phyloP scores from a whole-genome alignment of 2,329 filamentous ascomycete genomes.

The Diaporthe ilicicola region DNA sequence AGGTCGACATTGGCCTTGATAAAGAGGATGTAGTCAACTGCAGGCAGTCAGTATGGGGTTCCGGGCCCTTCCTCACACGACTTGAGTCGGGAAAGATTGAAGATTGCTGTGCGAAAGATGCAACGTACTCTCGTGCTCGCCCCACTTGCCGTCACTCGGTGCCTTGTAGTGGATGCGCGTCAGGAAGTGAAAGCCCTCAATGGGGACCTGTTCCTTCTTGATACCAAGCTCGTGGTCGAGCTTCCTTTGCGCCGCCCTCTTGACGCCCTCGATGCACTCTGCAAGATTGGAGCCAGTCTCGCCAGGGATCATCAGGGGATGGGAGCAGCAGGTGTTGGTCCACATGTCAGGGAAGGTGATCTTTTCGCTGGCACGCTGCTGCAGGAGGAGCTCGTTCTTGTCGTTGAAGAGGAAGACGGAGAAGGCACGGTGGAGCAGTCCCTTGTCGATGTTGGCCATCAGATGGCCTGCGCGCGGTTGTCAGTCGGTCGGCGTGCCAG shows the following conservation, averaged over 20 bases:
- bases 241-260: slow-evolving; percentile 91
- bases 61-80: not conserved
- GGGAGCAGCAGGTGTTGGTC: slow-evolving; percentile 99
- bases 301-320: slow-evolving; percentile 88
- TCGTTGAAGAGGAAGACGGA: slow-evolving; percentile 98
- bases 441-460: slow-evolving; percentile 98
- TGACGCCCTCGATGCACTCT: slow-evolving; percentile 84
- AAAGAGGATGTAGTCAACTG: slow-evolving; percentile 98
- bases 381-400: slow-evolving; percentile 89
- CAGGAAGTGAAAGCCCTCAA: slow-evolving; percentile 92
- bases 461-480: slow-evolving; percentile 76
- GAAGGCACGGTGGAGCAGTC: slow-evolving; percentile 95
- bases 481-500: not conserved
- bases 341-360: slow-evolving; percentile 99
- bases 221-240: slow-evolving; percentile 96
- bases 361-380: slow-evolving; percentile 95
- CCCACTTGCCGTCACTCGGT: slow-evolving; percentile 96
- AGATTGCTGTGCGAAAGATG: slow-evolving; percentile 65
- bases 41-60: not conserved
- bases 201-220: slow-evolving; percentile 84
- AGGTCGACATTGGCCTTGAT: slow-evolving; percentile 94
- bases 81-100: not conserved
- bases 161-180: slow-evolving; percentile 99
- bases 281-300: slow-evolving; percentile 87
- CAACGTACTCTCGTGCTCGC: slow-evolving; percentile 94